phyloP scores from a whole-genome alignment of 2,329 filamentous ascomycete species.

The Pseudopyricularia javanii region DNA sequence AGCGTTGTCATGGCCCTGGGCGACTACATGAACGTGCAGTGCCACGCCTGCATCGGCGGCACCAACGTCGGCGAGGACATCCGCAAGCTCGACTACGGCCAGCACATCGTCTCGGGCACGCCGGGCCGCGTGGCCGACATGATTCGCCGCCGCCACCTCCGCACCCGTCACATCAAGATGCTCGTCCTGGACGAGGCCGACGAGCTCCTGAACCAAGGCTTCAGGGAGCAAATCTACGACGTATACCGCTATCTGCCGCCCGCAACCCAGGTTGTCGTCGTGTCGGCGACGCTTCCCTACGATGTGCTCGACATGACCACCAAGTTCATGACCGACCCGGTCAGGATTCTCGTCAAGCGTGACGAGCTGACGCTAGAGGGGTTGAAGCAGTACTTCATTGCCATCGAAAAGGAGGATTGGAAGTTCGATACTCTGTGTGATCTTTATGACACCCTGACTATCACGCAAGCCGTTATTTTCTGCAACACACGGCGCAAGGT shows the following conservation, averaged over 20 bases:
- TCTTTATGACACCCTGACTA: slow-evolving; percentile 95
- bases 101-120: slow-evolving; percentile 94
- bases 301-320: slow-evolving; percentile 98
- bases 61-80: slow-evolving; percentile 98
- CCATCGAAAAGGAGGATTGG: slow-evolving; percentile 99
- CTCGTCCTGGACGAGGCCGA: slow-evolving; percentile 90
- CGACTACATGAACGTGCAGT: slow-evolving; percentile 99
- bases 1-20: slow-evolving; percentile 98
- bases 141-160: slow-evolving; percentile 96
- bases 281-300: slow-evolving; percentile 92
- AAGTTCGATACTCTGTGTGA: slow-evolving; percentile 98
- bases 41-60: slow-evolving; percentile 98
- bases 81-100: slow-evolving; percentile 91
- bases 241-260: slow-evolving; percentile 93
- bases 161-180: slow-evolving; percentile 90
- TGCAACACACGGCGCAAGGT: slow-evolving; percentile 99
- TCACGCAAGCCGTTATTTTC: slow-evolving; percentile 98
- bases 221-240: slow-evolving; percentile 83
- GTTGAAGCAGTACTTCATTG: slow-evolving; percentile 98
- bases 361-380: slow-evolving; percentile 96
- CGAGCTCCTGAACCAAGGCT: slow-evolving; percentile 81
- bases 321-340: slow-evolving; percentile 98
- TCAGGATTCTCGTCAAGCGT: slow-evolving; percentile 94
- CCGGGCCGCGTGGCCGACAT: slow-evolving; percentile 98
- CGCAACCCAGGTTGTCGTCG: slow-evolving; percentile 92